These are phyloP conservation scores for Westerdykella ornata DNA, from an alignment of 2,329 filamentous ascomycete genomes.

Conservation along the genomic window DNA sequence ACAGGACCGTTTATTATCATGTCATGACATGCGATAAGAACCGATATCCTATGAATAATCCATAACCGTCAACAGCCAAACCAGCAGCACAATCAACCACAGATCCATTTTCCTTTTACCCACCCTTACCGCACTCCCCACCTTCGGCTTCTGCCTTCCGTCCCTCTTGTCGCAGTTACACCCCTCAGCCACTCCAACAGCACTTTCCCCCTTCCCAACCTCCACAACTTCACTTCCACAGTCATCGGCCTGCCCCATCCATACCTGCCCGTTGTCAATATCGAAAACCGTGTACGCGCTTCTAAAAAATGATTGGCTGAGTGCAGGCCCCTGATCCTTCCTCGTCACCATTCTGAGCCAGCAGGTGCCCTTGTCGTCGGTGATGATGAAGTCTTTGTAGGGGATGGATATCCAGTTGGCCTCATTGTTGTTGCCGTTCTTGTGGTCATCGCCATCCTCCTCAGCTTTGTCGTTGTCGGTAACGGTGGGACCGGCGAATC, in stretches of 20 bases:
- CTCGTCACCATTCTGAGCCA: neutral
- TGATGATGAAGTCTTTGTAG: too few species aligned
- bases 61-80: neutral
- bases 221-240: constrained; percentile 2
- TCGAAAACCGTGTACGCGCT: constrained; percentile 7
- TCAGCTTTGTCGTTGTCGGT: too few species aligned
- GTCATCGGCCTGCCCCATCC: constrained; percentile 3
- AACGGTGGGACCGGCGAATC: neutral
- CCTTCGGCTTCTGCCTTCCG: neutral
- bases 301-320: neutral
- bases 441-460: too few species aligned
- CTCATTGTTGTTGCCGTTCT: too few species aligned
- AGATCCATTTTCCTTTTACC: neutral
- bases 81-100: neutral
- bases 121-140: neutral
- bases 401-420: too few species aligned
- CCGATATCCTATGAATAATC: neutral
- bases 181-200: neutral
- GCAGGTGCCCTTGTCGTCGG: neutral
- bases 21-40: neutral
- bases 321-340: neutral
- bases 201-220: neutral
- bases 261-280: neutral
- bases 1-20: too few species aligned
- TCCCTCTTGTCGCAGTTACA: neutral